Conservation (phyloP, 2,329 filamentous ascomycete genomes). For the Colletotrichum agaves region DNA sequence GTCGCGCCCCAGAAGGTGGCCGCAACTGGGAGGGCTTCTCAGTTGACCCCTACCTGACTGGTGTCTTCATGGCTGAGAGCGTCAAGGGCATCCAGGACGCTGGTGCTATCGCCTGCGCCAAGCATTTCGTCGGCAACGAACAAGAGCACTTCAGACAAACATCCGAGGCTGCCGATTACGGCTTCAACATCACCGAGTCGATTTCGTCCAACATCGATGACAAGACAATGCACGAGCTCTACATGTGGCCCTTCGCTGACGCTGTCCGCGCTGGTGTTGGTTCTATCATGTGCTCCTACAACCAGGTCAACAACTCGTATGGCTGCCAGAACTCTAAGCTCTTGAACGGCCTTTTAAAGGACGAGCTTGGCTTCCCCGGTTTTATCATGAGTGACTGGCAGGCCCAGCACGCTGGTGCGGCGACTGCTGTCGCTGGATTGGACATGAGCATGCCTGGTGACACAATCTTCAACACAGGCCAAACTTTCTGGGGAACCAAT, state of each 20-base stretch:
- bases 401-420: slow-evolving; percentile 72
- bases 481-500: slow-evolving; percentile 86
- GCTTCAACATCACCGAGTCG: slow-evolving; percentile 71
- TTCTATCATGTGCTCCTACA: slow-evolving; percentile 75
- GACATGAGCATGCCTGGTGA: slow-evolving; percentile 95
- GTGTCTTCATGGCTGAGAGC: slow-evolving; percentile 76
- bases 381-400: slow-evolving; percentile 86
- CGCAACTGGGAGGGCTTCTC: slow-evolving; percentile 75
- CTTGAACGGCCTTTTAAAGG: slow-evolving; percentile 80
- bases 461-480: slow-evolving; percentile 77
- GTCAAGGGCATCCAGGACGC: slow-evolving; percentile 83
- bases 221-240: slow-evolving; percentile 79
- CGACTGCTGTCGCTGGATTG: slow-evolving; percentile 75
- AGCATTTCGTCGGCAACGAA: slow-evolving; percentile 80
- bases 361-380: slow-evolving; percentile 83
- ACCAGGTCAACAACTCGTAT: slow-evolving; percentile 84
- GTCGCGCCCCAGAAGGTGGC: slow-evolving; percentile 57
- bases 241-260: slow-evolving; percentile 82
- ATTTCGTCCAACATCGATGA: slow-evolving; percentile 74
- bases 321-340: slow-evolving; percentile 82
- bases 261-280: slow-evolving; percentile 75
- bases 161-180: slow-evolving; percentile 61
- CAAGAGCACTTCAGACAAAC: slow-evolving; percentile 81
- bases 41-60: slow-evolving; percentile 80
- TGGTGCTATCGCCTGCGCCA: slow-evolving; percentile 85